These are phyloP conservation scores for Artemisia argyi DNA, from an alignment of 129 eudicot genomes.

Conservation along the genomic window DNA sequence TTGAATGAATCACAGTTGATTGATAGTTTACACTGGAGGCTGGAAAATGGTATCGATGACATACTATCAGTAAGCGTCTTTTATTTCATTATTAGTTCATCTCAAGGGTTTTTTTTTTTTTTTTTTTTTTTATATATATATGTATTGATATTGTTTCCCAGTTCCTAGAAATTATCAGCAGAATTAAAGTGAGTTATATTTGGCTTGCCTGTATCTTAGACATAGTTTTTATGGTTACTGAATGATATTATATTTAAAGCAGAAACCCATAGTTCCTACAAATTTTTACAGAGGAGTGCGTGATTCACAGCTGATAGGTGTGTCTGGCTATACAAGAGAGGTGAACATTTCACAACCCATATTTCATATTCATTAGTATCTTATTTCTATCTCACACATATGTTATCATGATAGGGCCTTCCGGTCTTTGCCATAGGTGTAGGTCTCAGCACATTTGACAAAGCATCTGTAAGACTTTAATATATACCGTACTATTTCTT, in stretches of 20 bases:
- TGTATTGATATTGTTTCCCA: too few relatives aligned
- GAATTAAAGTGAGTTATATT: background rate
- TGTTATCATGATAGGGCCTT: constrained; percentile 47
- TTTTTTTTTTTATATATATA: too few relatives aligned
- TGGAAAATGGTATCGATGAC: constrained; percentile 64
- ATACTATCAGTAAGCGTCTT: constrained; percentile 57
- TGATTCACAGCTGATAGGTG: constrained; percentile 68
- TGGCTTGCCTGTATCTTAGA: background rate
- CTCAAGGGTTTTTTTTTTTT: too few relatives aligned
- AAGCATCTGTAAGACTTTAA: constrained; percentile 63
- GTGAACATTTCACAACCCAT: constrained; percentile 26
- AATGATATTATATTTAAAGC: constrained; percentile 10
- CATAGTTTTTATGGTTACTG: too few relatives aligned
- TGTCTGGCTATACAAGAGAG: constrained; percentile 73
- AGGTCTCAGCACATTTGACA: constrained; percentile 65
- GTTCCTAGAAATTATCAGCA: background rate
- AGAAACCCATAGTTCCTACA: constrained; percentile 65
- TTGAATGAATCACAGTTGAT: constrained; percentile 52
- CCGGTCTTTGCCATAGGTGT: constrained; percentile 73
- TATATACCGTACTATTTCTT: background rate
- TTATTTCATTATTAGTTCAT: background rate
- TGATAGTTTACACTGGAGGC: constrained; percentile 70
- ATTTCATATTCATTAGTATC: background rate
- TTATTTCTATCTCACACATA: background rate
- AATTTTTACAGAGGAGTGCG: constrained; percentile 62